A percentile compares a stretch with the other conserved stretches of the same genome.
phyloP scores from a whole-genome alignment of 768 basidiomycete genomes.

The Porphyrellus cyaneotinctus region DNA sequence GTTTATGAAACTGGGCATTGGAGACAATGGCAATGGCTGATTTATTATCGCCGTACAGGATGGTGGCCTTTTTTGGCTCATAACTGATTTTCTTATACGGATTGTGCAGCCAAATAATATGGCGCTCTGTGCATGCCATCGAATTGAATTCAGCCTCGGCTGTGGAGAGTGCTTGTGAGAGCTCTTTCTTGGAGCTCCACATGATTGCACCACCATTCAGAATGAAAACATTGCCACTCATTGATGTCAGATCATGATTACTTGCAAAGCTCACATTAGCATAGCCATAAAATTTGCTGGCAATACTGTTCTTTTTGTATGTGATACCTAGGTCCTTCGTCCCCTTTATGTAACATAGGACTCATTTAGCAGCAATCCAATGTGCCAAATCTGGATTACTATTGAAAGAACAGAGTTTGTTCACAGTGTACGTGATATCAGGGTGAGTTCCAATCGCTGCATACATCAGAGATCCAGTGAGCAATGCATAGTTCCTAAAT shows the following conservation, averaged over 20 bases:
- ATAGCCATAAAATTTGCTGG: constrained; percentile 13
- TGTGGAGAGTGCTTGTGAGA: not conserved
- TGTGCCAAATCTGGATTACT: not conserved
- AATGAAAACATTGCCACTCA: not conserved
- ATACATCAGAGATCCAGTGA: not conserved
- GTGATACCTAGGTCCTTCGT: not conserved
- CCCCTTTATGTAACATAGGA: constrained; percentile 8
- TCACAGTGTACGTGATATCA: not conserved
- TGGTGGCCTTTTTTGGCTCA: constrained; percentile 10
- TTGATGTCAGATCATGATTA: constrained; percentile 13
- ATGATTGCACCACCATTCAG: constrained; percentile 16
- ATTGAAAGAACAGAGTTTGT: not conserved
- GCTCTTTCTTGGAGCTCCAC: constrained; percentile 30
- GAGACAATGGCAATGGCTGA: constrained; percentile 27
- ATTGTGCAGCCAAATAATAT: constrained; percentile 21
- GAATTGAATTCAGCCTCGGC: constrained; percentile 5
- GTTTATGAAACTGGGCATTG: constrained; percentile 4
- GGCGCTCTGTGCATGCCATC: not conserved
- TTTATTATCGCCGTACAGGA: constrained; percentile 20
- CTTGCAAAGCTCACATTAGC: constrained; percentile 27
- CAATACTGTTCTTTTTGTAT: not conserved
- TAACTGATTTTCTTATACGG: constrained; percentile 32
- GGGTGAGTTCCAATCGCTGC: not conserved
- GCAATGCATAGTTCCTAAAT: not conserved
- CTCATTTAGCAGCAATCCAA: not conserved